Percentiles rank a stretch among this genome's conserved stretches.
Evolutionary conservation across 441 rosid genomes (phyloP).

Genomic region (Eutrema salsugineum): DNA sequence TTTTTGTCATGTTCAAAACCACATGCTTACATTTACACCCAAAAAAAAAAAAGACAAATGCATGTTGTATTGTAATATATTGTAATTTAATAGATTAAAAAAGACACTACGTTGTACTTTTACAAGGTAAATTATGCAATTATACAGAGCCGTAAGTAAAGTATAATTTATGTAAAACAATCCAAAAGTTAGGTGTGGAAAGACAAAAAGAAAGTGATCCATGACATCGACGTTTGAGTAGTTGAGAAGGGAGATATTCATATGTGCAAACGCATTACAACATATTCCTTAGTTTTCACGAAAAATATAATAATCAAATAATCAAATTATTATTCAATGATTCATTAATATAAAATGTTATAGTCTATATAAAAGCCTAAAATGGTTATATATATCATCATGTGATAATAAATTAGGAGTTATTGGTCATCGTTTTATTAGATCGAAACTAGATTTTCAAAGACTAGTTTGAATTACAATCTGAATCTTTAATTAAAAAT

Average conservation of each 20-base stretch:
- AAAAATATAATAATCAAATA: slow-evolving; percentile 14
- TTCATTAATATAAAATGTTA: background rate
- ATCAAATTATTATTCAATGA: background rate
- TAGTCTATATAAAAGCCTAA: background rate
- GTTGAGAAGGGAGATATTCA: slow-evolving; percentile 32
- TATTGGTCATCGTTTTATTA: background rate
- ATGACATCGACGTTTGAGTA: slow-evolving; percentile 34
- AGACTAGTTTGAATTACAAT: too few relatives aligned
- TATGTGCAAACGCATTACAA: slow-evolving; percentile 31
- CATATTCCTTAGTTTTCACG: slow-evolving; percentile 31
- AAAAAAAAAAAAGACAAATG: background rate
- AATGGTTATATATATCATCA: background rate
- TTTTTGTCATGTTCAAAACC: background rate
- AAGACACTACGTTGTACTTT: background rate
- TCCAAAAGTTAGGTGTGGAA: slow-evolving; percentile 26
- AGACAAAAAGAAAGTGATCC: slow-evolving; percentile 20
- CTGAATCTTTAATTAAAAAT: too few relatives aligned
- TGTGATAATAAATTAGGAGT: background rate
- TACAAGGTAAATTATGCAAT: slow-evolving; percentile 7
- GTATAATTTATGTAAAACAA: background rate
- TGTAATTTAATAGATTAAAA: background rate
- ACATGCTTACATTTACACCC: background rate
- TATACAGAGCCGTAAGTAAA: slow-evolving; percentile 7
- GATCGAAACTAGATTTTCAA: background rate
- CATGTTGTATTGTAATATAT: background rate